A percentile compares a stretch with the other conserved stretches of the same genome.
Evolutionary conservation across 805 yeast species (phyloP).

Genomic region (Lipomyces yamadae): DNA sequence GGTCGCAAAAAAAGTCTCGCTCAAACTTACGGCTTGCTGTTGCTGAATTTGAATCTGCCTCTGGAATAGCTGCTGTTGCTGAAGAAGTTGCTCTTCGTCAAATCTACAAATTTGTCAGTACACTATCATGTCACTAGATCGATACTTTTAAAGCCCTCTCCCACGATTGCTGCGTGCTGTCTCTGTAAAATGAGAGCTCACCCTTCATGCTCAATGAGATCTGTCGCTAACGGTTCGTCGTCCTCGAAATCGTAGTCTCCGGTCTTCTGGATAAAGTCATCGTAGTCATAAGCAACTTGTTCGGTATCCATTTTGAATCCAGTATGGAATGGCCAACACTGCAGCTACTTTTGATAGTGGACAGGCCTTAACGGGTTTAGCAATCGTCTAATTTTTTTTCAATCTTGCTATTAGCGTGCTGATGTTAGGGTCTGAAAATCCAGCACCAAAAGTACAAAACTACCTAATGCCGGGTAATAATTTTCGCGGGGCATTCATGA

Average conservation of each 20-base stretch:
- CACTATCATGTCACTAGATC: not conserved
- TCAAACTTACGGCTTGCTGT: constrained; percentile 32
- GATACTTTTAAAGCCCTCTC: not conserved
- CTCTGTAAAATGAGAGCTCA: constrained; percentile 9
- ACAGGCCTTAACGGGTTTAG: not conserved
- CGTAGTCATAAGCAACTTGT: constrained; percentile 36
- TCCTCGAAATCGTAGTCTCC: constrained; percentile 41
- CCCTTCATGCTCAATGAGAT: constrained; percentile 38
- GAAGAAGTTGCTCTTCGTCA: constrained; percentile 44
- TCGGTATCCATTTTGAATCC: constrained; percentile 30
- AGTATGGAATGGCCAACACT: not conserved
- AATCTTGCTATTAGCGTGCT: not conserved
- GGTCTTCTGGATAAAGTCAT: constrained; percentile 37
- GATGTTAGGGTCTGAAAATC: not conserved
- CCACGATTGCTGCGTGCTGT: not conserved
- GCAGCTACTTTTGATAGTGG: not conserved
- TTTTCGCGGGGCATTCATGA: not conserved
- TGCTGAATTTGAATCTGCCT: constrained; percentile 40
- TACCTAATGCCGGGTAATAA: not conserved
- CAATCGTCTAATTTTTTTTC: not conserved
- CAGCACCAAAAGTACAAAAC: not conserved
- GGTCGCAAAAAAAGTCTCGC: not conserved
- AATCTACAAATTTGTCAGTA: constrained; percentile 28
- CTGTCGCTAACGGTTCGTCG: constrained; percentile 39
- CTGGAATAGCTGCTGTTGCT: constrained; percentile 44